Conservation (phyloP, 139 green algal species). For the Tetradesmus obliquus region DNA sequence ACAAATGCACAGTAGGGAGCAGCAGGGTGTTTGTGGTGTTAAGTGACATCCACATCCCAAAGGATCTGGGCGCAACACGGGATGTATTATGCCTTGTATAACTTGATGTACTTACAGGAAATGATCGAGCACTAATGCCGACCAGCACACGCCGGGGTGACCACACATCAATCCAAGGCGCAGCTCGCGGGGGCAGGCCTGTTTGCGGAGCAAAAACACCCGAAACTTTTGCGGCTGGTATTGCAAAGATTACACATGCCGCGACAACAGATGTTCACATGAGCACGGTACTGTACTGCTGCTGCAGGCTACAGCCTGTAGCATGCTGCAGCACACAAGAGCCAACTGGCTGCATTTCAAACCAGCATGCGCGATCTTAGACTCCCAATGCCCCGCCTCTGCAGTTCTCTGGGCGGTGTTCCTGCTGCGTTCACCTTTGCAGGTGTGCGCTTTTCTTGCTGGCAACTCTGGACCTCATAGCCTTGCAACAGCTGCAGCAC, state of each 20-base stretch:
- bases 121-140: not conserved
- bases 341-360: not conserved
- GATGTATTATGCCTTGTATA: not conserved
- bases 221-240: too few relatives aligned
- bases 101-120: too few relatives aligned
- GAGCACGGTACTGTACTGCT: not conserved
- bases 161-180: not conserved
- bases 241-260: too few relatives aligned
- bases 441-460: not conserved
- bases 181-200: not conserved
- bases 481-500: conserved; percentile 28
- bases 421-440: not conserved
- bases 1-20: not conserved
- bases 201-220: too few relatives aligned
- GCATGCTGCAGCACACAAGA: not conserved
- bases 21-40: conserved; percentile 1
- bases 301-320: not conserved
- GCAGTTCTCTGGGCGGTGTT: not conserved
- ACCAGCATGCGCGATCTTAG: not conserved
- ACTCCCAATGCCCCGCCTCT: not conserved
- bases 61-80: not conserved
- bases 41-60: not conserved
- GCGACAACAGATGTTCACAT: not conserved
- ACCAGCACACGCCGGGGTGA: not conserved
- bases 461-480: not conserved